Evolutionary conservation across 2,329 filamentous ascomycete genomes (phyloP).

Genomic region (Fusarium sterilihyphosum): DNA sequence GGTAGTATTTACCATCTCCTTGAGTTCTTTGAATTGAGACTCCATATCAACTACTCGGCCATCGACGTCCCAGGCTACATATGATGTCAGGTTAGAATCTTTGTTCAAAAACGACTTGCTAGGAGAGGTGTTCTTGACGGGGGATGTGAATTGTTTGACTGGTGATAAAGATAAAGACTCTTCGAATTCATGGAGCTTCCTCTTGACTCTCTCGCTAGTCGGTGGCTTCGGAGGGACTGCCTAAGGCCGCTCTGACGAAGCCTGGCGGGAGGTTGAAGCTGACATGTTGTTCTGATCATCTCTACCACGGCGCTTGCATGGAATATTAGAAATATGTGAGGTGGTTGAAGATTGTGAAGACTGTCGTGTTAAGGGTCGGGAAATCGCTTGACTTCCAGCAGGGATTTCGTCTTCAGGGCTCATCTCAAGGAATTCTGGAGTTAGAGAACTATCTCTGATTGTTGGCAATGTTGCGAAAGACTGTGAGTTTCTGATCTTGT

Average conservation of each 20-base stretch:
- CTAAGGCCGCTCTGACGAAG: conserved; percentile 45
- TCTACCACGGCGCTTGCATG: conserved; percentile 42
- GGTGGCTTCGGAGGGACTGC: conserved; percentile 49
- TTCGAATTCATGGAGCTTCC: conserved; percentile 48
- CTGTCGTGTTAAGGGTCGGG: conserved; percentile 39
- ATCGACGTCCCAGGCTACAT: conserved; percentile 82
- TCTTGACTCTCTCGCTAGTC: conserved; percentile 43
- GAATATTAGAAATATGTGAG: conserved; percentile 41
- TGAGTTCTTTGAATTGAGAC: conserved; percentile 75
- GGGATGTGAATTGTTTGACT: conserved; percentile 50
- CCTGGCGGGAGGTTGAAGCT: conserved; percentile 12
- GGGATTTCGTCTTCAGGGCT: conserved; percentile 50
- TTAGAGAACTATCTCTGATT: conserved; percentile 58
- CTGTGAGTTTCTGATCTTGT: conserved; percentile 42
- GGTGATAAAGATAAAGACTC: conserved; percentile 44
- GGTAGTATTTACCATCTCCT: conserved; percentile 76
- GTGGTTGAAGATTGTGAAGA: conserved; percentile 39
- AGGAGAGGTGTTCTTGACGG: conserved; percentile 56
- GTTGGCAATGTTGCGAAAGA: conserved; percentile 43
- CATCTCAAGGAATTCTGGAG: conserved; percentile 51
- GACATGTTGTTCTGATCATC: conserved; percentile 31
- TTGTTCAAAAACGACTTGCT: conserved; percentile 71
- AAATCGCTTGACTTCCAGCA: conserved; percentile 59
- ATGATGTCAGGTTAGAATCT: conserved; percentile 74
- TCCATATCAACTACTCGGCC: conserved; percentile 81